A percentile compares a stretch with the other conserved stretches of the same genome.
phyloP scores from a whole-genome alignment of 139 green algal species.

The Ostreobium quekettii region DNA sequence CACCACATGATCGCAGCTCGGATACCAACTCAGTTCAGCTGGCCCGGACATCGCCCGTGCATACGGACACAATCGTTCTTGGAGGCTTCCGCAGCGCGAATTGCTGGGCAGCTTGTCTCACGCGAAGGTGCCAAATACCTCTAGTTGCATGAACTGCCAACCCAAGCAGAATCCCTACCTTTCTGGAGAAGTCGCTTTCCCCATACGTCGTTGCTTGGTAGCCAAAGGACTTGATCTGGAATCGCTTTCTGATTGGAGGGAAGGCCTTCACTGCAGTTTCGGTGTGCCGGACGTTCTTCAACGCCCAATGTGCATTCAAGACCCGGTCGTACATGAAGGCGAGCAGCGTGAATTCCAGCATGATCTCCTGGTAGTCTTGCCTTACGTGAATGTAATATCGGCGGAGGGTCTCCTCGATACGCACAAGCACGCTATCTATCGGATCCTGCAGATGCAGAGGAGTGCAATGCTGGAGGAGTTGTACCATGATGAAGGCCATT shows the following conservation, averaged over 20 bases:
- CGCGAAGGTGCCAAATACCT: no score
- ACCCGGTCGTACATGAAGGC: conserved; percentile 24
- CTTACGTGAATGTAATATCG: conserved; percentile 5
- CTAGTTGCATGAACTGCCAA: no score
- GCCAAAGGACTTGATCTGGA: neutral
- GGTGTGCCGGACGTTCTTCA: conserved; percentile 9
- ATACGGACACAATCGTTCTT: no score
- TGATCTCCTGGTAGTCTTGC: conserved; percentile 21
- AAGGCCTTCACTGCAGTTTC: neutral
- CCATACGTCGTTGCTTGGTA: neutral
- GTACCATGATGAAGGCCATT: no score
- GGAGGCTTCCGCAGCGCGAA: no score
- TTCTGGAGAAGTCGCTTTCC: neutral
- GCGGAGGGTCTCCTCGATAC: conserved; percentile 12
- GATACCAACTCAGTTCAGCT: no score
- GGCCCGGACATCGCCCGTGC: no score
- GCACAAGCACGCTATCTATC: conserved; percentile 13
- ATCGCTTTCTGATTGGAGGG: conserved; percentile 1
- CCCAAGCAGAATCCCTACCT: no score
- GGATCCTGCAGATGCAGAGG: conserved; percentile 18
- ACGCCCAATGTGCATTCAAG: conserved; percentile 15
- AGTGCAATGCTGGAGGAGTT: no score
- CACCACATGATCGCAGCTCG: no score
- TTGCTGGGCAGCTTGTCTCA: no score
- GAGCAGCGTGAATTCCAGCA: conserved; percentile 23